A percentile compares a stretch with the other conserved stretches of the same genome.
phyloP scores from a whole-genome alignment of 331 rosid species.

The Ulmus americana region DNA sequence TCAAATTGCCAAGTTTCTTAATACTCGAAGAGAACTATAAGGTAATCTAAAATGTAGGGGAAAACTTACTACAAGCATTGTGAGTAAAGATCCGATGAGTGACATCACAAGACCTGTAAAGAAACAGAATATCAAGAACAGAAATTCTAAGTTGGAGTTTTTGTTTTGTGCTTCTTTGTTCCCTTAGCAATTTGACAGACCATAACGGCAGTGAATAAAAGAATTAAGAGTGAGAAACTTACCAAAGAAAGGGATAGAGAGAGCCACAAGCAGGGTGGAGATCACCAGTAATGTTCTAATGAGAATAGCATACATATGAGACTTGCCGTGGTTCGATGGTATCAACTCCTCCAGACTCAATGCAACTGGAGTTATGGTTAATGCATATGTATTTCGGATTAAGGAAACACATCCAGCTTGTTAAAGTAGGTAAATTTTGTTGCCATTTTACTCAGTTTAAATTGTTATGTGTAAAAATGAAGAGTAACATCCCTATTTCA shows the following conservation, averaged over 20 bases:
- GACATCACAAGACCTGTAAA: slow-evolving; percentile 75
- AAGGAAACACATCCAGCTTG: slow-evolving; percentile 38
- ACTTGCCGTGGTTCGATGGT: slow-evolving; percentile 59
- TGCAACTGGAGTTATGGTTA: slow-evolving; percentile 88
- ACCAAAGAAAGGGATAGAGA: slow-evolving; percentile 88
- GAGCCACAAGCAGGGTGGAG: slow-evolving; percentile 78
- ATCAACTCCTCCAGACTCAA: slow-evolving; percentile 87
- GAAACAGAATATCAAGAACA: neutral
- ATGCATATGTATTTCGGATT: slow-evolving; percentile 72
- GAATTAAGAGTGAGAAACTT: slow-evolving; percentile 25
- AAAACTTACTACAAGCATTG: slow-evolving; percentile 89
- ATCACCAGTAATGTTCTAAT: slow-evolving; percentile 76
- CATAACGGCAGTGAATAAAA: neutral
- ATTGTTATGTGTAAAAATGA: too few species aligned
- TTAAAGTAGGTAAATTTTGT: neutral
- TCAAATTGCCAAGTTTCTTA: neutral
- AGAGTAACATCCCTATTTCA: too few species aligned
- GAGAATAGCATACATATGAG: slow-evolving; percentile 44
- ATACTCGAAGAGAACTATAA: slow-evolving; percentile 4
- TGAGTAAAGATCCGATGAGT: slow-evolving; percentile 76
- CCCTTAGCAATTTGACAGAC: neutral
- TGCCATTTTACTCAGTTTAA: neutral
- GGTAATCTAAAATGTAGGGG: slow-evolving; percentile 2
- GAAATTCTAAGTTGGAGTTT: too few species aligned
- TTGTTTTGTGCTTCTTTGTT: too few species aligned